A percentile compares a stretch with the other conserved stretches of the same genome.
Evolutionary conservation across 2,329 filamentous ascomycete species (phyloP).

Genomic region (Ophiostoma himal-ulmi): DNA sequence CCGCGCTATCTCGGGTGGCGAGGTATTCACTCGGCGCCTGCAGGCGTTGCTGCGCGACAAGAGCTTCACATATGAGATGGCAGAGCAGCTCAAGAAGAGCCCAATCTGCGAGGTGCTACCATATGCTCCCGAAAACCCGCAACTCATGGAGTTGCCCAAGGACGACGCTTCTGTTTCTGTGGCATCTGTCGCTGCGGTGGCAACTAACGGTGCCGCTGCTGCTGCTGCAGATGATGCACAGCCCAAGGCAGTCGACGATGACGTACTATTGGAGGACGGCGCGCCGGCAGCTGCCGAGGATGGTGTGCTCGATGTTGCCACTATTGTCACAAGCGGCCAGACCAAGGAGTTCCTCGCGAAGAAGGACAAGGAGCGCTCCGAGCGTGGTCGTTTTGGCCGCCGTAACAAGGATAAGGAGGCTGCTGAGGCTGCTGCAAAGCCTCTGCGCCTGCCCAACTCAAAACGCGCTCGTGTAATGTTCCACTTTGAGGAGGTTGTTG

Average conservation of each 20-base stretch:
- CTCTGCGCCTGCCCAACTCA: slow-evolving; percentile 61
- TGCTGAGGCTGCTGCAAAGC: slow-evolving; percentile 45
- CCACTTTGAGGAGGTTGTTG: slow-evolving; percentile 62
- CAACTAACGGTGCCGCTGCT: slow-evolving; percentile 31
- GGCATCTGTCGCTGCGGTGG: slow-evolving; percentile 23
- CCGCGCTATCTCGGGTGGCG: slow-evolving; percentile 66
- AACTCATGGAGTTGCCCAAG: slow-evolving; percentile 41
- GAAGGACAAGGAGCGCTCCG: slow-evolving; percentile 72
- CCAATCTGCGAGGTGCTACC: slow-evolving; percentile 61
- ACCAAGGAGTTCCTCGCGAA: slow-evolving; percentile 77
- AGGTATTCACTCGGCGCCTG: slow-evolving; percentile 74
- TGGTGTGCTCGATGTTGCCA: slow-evolving; percentile 77
- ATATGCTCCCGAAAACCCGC: slow-evolving; percentile 42
- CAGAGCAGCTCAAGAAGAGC: slow-evolving; percentile 64
- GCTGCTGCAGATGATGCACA: slow-evolving; percentile 30
- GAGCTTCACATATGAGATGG: slow-evolving; percentile 59
- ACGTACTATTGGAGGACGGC: slow-evolving; percentile 30
- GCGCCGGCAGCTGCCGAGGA: slow-evolving; percentile 47
- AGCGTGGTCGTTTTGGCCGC: slow-evolving; percentile 57
- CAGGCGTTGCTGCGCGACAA: slow-evolving; percentile 57
- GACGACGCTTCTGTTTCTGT: slow-evolving; percentile 7
- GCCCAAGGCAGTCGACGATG: slow-evolving; percentile 30
- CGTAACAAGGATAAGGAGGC: slow-evolving; percentile 54
- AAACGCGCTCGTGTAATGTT: slow-evolving; percentile 66
- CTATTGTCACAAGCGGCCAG: slow-evolving; percentile 74